Evolutionary conservation across 176 grass and related monocot genomes (phyloP).

Genomic region (Oropetium thomaeum): DNA sequence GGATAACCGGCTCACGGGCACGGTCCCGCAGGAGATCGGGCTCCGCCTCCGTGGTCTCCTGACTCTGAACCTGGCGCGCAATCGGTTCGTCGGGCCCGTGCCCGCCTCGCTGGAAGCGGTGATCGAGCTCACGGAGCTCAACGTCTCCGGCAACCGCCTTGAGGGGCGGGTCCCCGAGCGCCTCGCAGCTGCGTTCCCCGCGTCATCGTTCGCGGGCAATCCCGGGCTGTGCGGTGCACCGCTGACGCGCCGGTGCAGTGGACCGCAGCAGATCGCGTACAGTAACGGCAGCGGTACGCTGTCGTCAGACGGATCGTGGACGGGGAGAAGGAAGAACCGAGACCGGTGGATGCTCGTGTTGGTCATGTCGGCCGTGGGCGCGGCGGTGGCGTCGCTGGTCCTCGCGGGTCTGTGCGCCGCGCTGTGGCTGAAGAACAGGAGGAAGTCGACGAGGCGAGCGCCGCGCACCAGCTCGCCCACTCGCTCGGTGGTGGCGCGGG

Average conservation of each 20-base stretch:
- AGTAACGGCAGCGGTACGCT: slow-evolving; percentile 6
- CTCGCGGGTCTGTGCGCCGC: slow-evolving; percentile 24
- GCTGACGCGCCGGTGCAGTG: slow-evolving; percentile 33
- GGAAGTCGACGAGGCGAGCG: slow-evolving; percentile 4
- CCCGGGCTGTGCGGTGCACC: slow-evolving; percentile 51
- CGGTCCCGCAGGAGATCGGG: slow-evolving; percentile 66
- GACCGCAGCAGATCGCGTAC: slow-evolving; percentile 24
- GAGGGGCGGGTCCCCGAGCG: slow-evolving; percentile 47
- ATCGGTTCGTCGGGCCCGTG: slow-evolving; percentile 48
- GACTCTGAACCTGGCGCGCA: slow-evolving; percentile 61
- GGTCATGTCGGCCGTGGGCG: slow-evolving; percentile 41
- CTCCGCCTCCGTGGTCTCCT: slow-evolving; percentile 51
- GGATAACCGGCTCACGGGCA: slow-evolving; percentile 44
- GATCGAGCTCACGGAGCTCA: slow-evolving; percentile 40
- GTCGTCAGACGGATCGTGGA: neutral
- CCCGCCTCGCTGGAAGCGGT: slow-evolving; percentile 53
- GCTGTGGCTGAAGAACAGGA: slow-evolving; percentile 45
- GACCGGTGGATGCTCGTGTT: slow-evolving; percentile 45
- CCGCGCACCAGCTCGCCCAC: neutral
- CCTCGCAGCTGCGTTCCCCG: slow-evolving; percentile 48
- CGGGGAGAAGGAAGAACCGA: slow-evolving; percentile 12
- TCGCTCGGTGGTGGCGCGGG: slow-evolving; percentile 23
- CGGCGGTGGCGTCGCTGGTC: slow-evolving; percentile 36
- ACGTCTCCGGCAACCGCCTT: slow-evolving; percentile 69
- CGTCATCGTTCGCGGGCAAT: slow-evolving; percentile 62